phyloP scores from a whole-genome alignment of 1,284 basidiomycete genomes.

The Vanrija humicola region DNA sequence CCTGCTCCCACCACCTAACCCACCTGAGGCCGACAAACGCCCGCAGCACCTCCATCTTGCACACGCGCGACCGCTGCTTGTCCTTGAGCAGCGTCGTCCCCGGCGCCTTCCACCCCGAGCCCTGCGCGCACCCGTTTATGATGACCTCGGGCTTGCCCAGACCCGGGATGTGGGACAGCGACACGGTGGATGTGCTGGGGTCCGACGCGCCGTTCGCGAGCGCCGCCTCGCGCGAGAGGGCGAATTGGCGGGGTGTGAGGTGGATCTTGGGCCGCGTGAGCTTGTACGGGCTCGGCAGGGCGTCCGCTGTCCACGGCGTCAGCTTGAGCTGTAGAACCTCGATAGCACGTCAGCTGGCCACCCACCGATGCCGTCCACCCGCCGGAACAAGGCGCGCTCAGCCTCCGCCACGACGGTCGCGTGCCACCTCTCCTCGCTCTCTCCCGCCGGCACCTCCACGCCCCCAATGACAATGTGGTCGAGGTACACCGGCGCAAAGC shows the following conservation, averaged over 20 bases:
- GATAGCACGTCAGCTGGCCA: too few relatives aligned
- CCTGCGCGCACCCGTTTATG: conserved; percentile 14
- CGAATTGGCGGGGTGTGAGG: conserved; percentile 51
- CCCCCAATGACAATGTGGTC: conserved; percentile 66
- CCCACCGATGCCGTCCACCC: conserved; percentile 13
- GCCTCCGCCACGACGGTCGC: conserved; percentile 61
- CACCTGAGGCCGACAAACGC: conserved; percentile 40
- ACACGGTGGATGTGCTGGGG: conserved; percentile 19
- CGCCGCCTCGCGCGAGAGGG: background rate
- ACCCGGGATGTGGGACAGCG: conserved; percentile 16
- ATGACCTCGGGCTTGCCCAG: conserved; percentile 61
- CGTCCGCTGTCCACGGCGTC: conserved; percentile 4
- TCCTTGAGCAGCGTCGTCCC: conserved; percentile 23
- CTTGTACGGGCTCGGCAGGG: conserved; percentile 22
- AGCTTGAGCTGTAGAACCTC: conserved; percentile 7
- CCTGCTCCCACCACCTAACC: conserved; percentile 8
- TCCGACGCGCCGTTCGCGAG: conserved; percentile 9
- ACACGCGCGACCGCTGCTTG: conserved; percentile 26
- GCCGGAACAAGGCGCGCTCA: conserved; percentile 54
- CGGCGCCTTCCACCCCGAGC: conserved; percentile 32
- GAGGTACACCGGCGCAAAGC: conserved; percentile 65
- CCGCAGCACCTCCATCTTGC: conserved; percentile 51
- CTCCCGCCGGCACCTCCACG: conserved; percentile 46
- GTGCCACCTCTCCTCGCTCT: conserved; percentile 40
- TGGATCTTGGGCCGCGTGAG: conserved; percentile 52